Evolutionary conservation across 129 eudicot genomes (phyloP).

Genomic region (Rutidosis leptorrhynchoides): DNA sequence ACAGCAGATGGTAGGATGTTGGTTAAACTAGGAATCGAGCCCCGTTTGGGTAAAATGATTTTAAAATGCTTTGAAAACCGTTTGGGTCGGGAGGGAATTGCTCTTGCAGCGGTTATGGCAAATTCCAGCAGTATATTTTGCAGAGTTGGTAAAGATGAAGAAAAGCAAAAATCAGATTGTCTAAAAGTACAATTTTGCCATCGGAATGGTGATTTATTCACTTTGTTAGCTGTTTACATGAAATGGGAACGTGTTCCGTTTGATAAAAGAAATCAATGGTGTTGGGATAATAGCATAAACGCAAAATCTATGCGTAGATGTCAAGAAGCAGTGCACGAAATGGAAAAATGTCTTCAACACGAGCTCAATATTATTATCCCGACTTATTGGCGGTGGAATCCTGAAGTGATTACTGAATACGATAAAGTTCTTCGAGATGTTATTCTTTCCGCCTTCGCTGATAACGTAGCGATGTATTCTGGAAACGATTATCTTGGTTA

Average conservation of each 20-base stretch:
- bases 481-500: conserved; percentile 89
- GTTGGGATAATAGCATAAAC: conserved; percentile 95
- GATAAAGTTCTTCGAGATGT: conserved; percentile 48
- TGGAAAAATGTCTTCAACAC: conserved; percentile 62
- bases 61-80: conserved; percentile 48
- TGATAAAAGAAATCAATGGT: conserved; percentile 62
- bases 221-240: conserved; percentile 72
- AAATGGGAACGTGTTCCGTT: conserved; percentile 67
- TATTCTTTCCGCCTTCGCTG: conserved; percentile 65
- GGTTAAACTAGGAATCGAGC: conserved; percentile 85
- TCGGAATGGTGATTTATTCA: conserved; percentile 78
- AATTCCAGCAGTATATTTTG: conserved; percentile 90
- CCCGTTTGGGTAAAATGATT: conserved; percentile 79
- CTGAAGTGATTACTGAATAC: conserved; percentile 37
- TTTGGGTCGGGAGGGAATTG: conserved; percentile 78
- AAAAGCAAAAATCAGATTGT: conserved; percentile 74
- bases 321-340: conserved; percentile 63
- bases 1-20: conserved; percentile 52
- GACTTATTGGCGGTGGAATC: conserved; percentile 74
- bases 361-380: conserved; percentile 67
- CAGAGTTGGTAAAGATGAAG: conserved; percentile 71
- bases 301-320: conserved; percentile 90
- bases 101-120: conserved; percentile 93
- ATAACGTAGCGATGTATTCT: conserved; percentile 77
- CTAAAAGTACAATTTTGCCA: conserved; percentile 88